Evolutionary conservation across 2,329 filamentous ascomycete species (phyloP).

Genomic region (Pseudogymnoascus destructans): DNA sequence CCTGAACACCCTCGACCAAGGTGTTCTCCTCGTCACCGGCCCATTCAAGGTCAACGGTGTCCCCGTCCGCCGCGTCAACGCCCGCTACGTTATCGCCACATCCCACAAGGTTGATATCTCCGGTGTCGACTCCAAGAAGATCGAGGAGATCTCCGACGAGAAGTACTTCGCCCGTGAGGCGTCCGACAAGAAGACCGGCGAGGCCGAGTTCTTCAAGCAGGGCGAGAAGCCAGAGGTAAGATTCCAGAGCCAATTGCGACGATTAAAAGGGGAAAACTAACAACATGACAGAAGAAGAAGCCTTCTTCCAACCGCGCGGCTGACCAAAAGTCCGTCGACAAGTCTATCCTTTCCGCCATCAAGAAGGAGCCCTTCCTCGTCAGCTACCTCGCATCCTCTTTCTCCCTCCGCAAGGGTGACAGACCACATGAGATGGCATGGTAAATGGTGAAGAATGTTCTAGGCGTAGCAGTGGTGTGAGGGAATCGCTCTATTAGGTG

Average conservation of each 20-base stretch:
- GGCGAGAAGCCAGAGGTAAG: slow-evolving; percentile 93
- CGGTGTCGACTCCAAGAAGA: slow-evolving; percentile 83
- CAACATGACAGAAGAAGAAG: slow-evolving; percentile 75
- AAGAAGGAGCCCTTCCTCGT: slow-evolving; percentile 95
- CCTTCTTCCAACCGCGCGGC: slow-evolving; percentile 79
- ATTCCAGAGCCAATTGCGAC: slow-evolving; percentile 10
- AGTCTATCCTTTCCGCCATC: slow-evolving; percentile 86
- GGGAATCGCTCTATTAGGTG: slow-evolving; percentile 7
- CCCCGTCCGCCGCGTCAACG: slow-evolving; percentile 85
- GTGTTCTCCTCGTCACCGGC: slow-evolving; percentile 96
- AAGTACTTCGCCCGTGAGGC: slow-evolving; percentile 98
- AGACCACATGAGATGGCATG: slow-evolving; percentile 99
- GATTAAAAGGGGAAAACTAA: slow-evolving; percentile 11
- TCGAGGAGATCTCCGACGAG: slow-evolving; percentile 55
- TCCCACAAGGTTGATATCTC: slow-evolving; percentile 73
- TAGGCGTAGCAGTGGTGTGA: slow-evolving; percentile 21
- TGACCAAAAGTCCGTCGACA: slow-evolving; percentile 98
- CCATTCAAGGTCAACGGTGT: slow-evolving; percentile 99
- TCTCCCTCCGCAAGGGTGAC: slow-evolving; percentile 98
- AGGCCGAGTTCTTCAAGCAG: slow-evolving; percentile 99
- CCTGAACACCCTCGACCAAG: slow-evolving; percentile 94
- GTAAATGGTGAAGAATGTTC: slow-evolving; percentile 42
- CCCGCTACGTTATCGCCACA: slow-evolving; percentile 87
- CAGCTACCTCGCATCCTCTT: slow-evolving; percentile 88
- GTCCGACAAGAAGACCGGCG: slow-evolving; percentile 83